Percentiles rank a stretch among this genome's conserved stretches.
phyloP scores from a whole-genome alignment of 2,329 filamentous ascomycete species.

The Juglanconis juglandina region DNA sequence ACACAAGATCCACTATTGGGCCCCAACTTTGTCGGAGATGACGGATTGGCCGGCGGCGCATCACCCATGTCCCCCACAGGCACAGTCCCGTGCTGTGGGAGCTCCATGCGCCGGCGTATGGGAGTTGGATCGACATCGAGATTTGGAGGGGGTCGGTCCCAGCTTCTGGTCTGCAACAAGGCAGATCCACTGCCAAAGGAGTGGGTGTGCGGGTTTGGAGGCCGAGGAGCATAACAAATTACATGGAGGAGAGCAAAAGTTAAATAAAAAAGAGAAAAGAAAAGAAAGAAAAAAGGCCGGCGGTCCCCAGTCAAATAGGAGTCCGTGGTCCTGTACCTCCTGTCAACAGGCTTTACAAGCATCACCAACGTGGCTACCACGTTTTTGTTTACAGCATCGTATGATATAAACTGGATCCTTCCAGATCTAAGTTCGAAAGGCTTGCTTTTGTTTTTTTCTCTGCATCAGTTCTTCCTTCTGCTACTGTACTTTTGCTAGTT shows the following conservation, averaged over 20 bases:
- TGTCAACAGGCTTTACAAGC: slow-evolving; percentile 8
- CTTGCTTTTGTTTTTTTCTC: neutral
- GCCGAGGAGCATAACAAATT: neutral
- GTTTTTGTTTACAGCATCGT: slow-evolving; percentile 8
- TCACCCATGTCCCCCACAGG: too few relatives aligned
- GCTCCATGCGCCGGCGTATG: too few relatives aligned
- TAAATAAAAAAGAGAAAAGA: neutral
- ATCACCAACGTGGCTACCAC: slow-evolving; percentile 15
- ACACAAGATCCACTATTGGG: too few relatives aligned
- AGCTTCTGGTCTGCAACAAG: neutral
- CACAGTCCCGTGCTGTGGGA: too few relatives aligned
- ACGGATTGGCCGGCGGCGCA: too few relatives aligned
- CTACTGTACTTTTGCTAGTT: too few relatives aligned
- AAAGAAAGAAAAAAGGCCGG: neutral
- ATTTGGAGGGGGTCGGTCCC: neutral
- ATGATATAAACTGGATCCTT: slow-evolving; percentile 5
- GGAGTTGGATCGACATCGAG: too few relatives aligned
- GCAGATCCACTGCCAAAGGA: neutral
- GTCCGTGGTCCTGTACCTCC: neutral
- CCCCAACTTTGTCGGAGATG: too few relatives aligned
- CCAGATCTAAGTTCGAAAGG: neutral
- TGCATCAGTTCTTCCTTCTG: slow-evolving; percentile 4
- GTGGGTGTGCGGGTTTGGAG: neutral
- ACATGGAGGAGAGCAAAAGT: neutral
- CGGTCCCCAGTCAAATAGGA: neutral